Evolutionary conservation across 768 basidiomycete genomes (phyloP).

Genomic region (Royoungia palumana): DNA sequence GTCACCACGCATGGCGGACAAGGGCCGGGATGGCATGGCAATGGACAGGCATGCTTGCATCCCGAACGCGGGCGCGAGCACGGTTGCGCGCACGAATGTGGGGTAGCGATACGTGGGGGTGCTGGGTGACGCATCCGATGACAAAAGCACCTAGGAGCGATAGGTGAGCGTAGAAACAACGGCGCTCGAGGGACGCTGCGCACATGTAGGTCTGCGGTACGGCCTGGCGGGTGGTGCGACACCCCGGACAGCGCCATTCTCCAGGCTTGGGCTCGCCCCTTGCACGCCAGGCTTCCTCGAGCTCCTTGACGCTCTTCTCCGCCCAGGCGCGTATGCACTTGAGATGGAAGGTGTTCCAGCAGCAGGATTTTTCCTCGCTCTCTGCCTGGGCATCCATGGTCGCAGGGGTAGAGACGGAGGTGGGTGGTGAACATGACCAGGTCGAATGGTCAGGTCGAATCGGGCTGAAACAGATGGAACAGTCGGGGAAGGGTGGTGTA

Average conservation of each 20-base stretch:
- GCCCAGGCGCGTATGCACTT: constrained; percentile 91
- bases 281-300: constrained; percentile 68
- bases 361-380: constrained; percentile 43
- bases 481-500: constrained; percentile 72
- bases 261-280: constrained; percentile 66
- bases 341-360: constrained; percentile 90
- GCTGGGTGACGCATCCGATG: constrained; percentile 69
- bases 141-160: constrained; percentile 73
- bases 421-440: constrained; percentile 83
- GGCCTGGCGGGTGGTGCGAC: constrained; percentile 71
- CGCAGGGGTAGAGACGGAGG: too few species aligned
- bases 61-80: constrained; percentile 56
- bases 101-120: constrained; percentile 63
- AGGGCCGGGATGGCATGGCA: constrained; percentile 91
- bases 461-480: constrained; percentile 77
- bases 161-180: background rate
- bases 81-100: constrained; percentile 72
- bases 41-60: constrained; percentile 81
- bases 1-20: constrained; percentile 92
- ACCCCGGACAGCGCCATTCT: constrained; percentile 93
- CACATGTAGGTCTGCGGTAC: constrained; percentile 69
- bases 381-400: background rate
- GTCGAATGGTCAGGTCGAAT: constrained; percentile 77
- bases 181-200: background rate
- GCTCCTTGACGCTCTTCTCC: constrained; percentile 69